Evolutionary conservation across 257 asterid genomes (phyloP).

Genomic region (Solanum ahanhuiri): DNA sequence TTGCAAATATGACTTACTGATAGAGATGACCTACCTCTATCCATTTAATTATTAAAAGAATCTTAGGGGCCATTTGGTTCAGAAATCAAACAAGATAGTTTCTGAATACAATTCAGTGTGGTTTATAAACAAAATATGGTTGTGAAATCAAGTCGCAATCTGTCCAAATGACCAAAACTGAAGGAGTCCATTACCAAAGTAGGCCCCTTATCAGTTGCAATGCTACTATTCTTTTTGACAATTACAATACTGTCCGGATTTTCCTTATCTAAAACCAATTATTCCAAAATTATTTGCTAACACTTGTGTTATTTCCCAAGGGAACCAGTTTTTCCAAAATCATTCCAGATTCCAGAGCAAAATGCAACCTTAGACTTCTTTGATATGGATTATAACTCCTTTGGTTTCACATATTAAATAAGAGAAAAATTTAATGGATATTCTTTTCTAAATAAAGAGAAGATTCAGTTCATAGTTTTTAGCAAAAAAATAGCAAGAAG

Average conservation of each 20-base stretch:
- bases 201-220: not conserved
- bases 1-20: not conserved
- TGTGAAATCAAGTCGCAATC: not conserved
- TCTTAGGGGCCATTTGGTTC: not conserved
- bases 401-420: not conserved
- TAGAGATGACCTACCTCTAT: not conserved
- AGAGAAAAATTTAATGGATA: not conserved
- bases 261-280: not conserved
- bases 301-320: not conserved
- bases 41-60: not conserved
- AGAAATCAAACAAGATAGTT: not conserved
- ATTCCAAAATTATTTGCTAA: not conserved
- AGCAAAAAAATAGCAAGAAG: not conserved
- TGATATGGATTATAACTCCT: not conserved
- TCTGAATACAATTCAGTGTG: not conserved
- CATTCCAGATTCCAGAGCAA: not conserved
- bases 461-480: not conserved
- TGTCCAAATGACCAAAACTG: not conserved
- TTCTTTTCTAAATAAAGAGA: not conserved
- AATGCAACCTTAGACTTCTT: not conserved
- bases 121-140: not conserved
- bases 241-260: not conserved
- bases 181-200: not conserved
- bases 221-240: not conserved
- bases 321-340: not conserved